Base-by-base conservation (phyloP, 768 basidiomycete genomes). In the Lactarius sp. region DNA sequence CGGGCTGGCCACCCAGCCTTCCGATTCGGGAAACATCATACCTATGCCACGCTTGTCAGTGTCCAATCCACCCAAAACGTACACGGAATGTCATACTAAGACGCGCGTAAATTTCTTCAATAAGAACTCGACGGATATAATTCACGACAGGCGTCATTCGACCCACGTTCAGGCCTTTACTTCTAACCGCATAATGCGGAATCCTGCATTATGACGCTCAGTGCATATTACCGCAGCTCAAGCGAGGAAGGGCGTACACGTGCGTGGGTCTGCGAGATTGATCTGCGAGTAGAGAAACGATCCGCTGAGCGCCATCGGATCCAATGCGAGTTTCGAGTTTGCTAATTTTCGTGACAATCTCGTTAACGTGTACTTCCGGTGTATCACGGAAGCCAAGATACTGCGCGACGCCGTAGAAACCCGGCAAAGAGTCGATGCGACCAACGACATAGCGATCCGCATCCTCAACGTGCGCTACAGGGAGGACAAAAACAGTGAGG, bases 91-190 rank as follows among this genome's bases (percentile, higher is more conserved):
- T 70, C 76, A 60, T 60, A 84, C 82, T 75, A 42, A 87, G 70
- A 27, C 84, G 81, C 44, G 79, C 80, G 71, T 88, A 88, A 1
- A 89, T 68, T n/a, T 78, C 80, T 69, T 88, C 86, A 44, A 88
- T 80, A 27, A 88, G 74, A 56, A 81, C 73, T 16, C 69, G 73
- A 39, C 86, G 76, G 10, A 82, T 20, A 73, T 77, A 81, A 56
- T 79, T 79, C 13, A 77, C 63, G 27, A 78, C 41, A 0, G 71
- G 68, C 0, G 76, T 71, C 12, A 78, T 54, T 42, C 70, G 70
- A 3, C 77, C 76, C 36, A 69, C 76, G 14, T 70, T 42, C n/a
- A 71, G 39, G 33, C 60, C 66, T 66, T 74, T 77, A 70, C 82
- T 80, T 57, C 78, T 73, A 42, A 86, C 79, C 57, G 83, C 76